Base-by-base conservation (phyloP, 2,329 filamentous ascomycete species). In the Beauveria varroae region DNA sequence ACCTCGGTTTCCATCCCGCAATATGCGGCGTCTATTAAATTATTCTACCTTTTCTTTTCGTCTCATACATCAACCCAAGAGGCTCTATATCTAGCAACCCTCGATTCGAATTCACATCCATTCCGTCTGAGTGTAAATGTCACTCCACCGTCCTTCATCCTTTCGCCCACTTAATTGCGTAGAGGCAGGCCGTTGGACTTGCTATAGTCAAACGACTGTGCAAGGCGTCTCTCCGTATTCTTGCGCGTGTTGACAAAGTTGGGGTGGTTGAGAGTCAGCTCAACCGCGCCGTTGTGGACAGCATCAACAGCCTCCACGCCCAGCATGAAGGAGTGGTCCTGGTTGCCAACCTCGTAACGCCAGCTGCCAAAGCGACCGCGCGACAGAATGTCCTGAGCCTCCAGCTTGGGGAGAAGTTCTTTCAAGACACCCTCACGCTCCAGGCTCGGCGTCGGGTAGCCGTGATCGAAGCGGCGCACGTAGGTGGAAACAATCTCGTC, bases 401-500 rank as follows among this genome's bases (percentile, higher is more conserved):
- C 88, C 63, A 99, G 88, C 79, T 91, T 93, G 70, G 95, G 95
- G 57, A 99, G 87, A 61, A 99, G 86, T 79, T 97, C 80, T 77
- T 89, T 96, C 68, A 99, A 86, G 52, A 95, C 92, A 67, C 91
- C 93, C 77, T 99, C 95, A 77, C 95, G 90, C 85, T 98, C 95
- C 46, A 99, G 86, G 40, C 89, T 85, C 30, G 95, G 95, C 18
- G 95, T 99, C 64, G 95, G 95, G 82, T 99, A 99, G 68, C 95
- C 95, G 81, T 98, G 95, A 76, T 97, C 90, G 77, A 99, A 99
- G 76, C 90, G 87, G 78, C 95, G 91, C 85, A 97, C 91, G 82
- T 99, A 99, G 67, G 93, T 97, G 57, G 92, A 96, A 70, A 99
- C 92, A 67, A 99, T 96, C 81, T 97, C 93, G 71, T 98, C 95